Base-by-base conservation (phyloP, 352 stramenopile genomes). In the Peronosclerospora sorghi region DNA sequence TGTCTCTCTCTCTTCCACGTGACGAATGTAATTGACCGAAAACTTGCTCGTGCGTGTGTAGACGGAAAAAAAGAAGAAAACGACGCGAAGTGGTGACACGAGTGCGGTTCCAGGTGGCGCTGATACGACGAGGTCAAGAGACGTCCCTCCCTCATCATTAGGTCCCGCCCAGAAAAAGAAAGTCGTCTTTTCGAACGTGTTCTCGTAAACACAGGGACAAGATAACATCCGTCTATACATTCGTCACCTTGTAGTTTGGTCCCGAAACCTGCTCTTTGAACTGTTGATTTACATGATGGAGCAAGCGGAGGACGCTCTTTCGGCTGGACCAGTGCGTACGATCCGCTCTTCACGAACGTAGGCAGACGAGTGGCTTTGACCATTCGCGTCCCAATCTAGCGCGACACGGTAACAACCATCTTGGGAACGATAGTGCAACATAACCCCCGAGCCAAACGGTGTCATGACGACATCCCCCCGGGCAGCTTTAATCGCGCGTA, bases 391-490 rank as follows among this genome's bases (percentile, higher is more conserved):
- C 73, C 73, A 87, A 35, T 87, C 65, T 13, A 87, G 54, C 2
- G 73, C 74, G 24, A 92, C 64, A 32, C 65, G 67, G 41, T 86
- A 92, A 45, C 80, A 77, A 17, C 58, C 60, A 46, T 90, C 73
- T 12, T 61, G 29, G 0, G 52, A 52, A 3, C 76, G 74, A 58
- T 82, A 86, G 29, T 59, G 55, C 30, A 88, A 62, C 40, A 92
- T 74, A 14, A 86, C 61, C 19, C 79, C 79, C 13, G 61, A 73
- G 32, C 76, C 79, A 45, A 73, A 92, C 10, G 79, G 76, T n/a
- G 79, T 92, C 49, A 62, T 60, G 5, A 92, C 79, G 3, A 87
- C 48, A 39, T 92, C 79, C 7, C 79, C 79, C n/a, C 76, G 68
- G 13, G 68, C 75, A 4, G 79, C 79, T 23, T 73, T 75, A 29